These are phyloP conservation scores for Peltaster fructicola DNA, from an alignment of 2,329 filamentous ascomycete species.

Conservation along the genomic window DNA sequence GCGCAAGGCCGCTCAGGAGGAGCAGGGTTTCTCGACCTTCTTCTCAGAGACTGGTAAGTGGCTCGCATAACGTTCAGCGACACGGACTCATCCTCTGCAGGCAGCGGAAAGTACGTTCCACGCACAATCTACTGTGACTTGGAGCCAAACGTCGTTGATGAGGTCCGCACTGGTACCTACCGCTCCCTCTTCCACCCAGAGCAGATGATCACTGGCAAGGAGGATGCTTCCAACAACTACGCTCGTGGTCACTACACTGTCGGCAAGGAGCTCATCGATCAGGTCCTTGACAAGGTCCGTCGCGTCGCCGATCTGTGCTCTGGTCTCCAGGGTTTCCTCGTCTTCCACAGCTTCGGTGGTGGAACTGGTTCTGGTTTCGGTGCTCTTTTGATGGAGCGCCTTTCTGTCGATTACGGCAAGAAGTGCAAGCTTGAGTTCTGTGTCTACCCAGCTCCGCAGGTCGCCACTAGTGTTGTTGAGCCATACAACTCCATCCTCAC, in stretches of 20 bases:
- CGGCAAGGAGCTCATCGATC: slow-evolving; percentile 97
- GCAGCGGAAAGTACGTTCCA: slow-evolving; percentile 96
- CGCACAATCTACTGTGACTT: slow-evolving; percentile 99
- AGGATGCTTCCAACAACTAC: slow-evolving; percentile 99
- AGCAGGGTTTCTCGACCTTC: slow-evolving; percentile 99
- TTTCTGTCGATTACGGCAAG: slow-evolving; percentile 98
- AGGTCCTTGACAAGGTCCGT: slow-evolving; percentile 93
- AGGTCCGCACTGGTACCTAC: slow-evolving; percentile 95
- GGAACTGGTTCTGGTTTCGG: slow-evolving; percentile 98
- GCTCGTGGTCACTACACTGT: slow-evolving; percentile 99
- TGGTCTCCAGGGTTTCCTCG: slow-evolving; percentile 95
- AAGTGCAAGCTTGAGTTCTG: slow-evolving; percentile 99
- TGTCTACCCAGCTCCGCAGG: slow-evolving; percentile 94
- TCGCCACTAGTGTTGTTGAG: slow-evolving; percentile 93
- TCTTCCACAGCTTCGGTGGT: slow-evolving; percentile 99
- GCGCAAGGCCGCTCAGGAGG: slow-evolving; percentile 80
- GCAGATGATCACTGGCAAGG: slow-evolving; percentile 99
- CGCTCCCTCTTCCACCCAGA: slow-evolving; percentile 95
- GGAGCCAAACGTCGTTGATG: slow-evolving; percentile 97
- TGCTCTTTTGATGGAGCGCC: slow-evolving; percentile 94
- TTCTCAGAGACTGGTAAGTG: slow-evolving; percentile 98
- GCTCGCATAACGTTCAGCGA: not conserved
- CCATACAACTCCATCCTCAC: slow-evolving; percentile 99
- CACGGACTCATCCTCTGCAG: slow-evolving; percentile 31
- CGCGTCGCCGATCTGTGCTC: slow-evolving; percentile 95